Conservation (phyloP, 1,284 basidiomycete genomes). For the Takashimella tepidaria region DNA sequence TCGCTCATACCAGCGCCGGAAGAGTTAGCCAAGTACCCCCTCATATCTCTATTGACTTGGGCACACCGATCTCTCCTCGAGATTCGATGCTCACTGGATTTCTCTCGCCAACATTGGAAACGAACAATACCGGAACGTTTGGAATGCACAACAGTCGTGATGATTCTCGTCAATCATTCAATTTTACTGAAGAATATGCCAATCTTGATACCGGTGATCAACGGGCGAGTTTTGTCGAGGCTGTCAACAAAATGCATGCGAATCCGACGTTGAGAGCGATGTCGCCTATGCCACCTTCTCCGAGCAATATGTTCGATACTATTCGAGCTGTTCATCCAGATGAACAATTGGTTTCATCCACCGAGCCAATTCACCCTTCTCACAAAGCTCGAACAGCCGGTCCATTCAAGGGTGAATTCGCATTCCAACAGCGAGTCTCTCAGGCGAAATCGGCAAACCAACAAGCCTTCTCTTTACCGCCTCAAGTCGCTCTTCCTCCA, state of each 20-base stretch:
- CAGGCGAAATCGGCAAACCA: constrained; percentile 4
- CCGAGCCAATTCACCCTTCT: too few relatives aligned
- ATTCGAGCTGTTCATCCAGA: constrained; percentile 8
- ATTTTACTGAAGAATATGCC: constrained; percentile 74
- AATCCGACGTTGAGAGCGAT: constrained; percentile 8
- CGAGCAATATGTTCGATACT: background rate
- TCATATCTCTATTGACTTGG: background rate
- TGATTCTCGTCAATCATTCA: constrained; percentile 62
- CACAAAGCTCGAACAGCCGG: too few relatives aligned
- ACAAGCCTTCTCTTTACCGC: constrained; percentile 2
- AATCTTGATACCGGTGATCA: constrained; percentile 64
- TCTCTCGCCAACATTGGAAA: background rate
- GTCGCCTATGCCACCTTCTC: constrained; percentile 11
- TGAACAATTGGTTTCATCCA: constrained; percentile 3
- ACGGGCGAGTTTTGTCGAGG: constrained; percentile 68
- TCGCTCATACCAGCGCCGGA: background rate
- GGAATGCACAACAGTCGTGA: background rate
- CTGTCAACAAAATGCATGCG: constrained; percentile 21
- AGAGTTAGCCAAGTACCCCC: background rate
- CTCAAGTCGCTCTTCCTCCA: constrained; percentile 7
- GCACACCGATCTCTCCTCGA: background rate
- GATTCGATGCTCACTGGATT: background rate
- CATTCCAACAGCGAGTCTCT: constrained; percentile 34
- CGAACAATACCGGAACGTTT: background rate
- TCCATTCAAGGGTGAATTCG: constrained; percentile 35